Evolutionary conservation across 305 asterid genomes (phyloP).

Genomic region (Fraxinus floribunda): DNA sequence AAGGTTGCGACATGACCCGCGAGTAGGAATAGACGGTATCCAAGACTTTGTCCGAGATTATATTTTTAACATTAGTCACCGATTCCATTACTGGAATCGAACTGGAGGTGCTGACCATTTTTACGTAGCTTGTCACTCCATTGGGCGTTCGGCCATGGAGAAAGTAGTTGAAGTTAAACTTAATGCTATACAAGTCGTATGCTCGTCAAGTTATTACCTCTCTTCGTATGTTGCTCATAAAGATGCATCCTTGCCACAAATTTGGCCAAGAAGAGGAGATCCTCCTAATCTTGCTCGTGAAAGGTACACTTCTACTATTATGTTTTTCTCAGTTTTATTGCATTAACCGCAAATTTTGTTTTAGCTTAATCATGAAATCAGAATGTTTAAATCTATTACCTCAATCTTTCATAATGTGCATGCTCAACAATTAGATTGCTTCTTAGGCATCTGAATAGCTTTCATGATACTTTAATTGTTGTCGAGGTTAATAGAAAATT

Average conservation of each 20-base stretch:
- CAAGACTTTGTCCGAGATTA: slow-evolving; percentile 59
- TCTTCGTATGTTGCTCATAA: slow-evolving; percentile 71
- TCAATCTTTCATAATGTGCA: neutral
- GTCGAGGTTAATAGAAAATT: neutral
- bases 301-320: slow-evolving; percentile 44
- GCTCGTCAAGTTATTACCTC: slow-evolving; percentile 66
- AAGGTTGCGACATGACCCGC: slow-evolving; percentile 68
- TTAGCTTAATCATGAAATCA: slow-evolving; percentile 11
- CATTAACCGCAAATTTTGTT: neutral
- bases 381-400: neutral
- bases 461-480: slow-evolving; percentile 10
- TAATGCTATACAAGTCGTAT: slow-evolving; percentile 72
- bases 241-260: slow-evolving; percentile 81
- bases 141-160: slow-evolving; percentile 70
- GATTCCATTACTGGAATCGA: slow-evolving; percentile 65
- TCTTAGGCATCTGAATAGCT: neutral
- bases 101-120: slow-evolving; percentile 79
- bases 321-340: slow-evolving; percentile 15
- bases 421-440: neutral
- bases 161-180: slow-evolving; percentile 57
- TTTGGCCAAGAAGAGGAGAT: slow-evolving; percentile 70
- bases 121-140: slow-evolving; percentile 75
- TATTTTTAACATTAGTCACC: slow-evolving; percentile 48
- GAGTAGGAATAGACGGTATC: slow-evolving; percentile 58
- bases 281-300: slow-evolving; percentile 47